A percentile compares a stretch with the other conserved stretches of the same genome.
phyloP scores from a whole-genome alignment of 2,329 filamentous ascomycete genomes.

The Colletotrichum camelliae region DNA sequence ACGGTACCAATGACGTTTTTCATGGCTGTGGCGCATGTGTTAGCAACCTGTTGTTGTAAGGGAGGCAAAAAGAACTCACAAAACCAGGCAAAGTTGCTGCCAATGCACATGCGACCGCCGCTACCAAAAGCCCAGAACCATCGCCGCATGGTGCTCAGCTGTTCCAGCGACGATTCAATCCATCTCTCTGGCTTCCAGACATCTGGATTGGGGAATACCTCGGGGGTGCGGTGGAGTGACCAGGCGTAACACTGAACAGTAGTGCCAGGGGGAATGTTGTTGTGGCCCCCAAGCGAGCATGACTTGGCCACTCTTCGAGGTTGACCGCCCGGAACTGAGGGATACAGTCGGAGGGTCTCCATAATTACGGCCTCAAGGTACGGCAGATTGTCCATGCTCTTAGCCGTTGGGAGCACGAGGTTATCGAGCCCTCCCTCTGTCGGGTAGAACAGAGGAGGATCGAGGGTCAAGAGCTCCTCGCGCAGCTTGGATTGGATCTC shows the following conservation, averaged over 20 bases:
- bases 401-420: rapidly evolving
- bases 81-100: not conserved
- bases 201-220: not conserved
- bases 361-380: not conserved
- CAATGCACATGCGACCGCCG: not conserved
- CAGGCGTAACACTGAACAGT: not conserved
- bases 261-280: not conserved
- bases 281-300: not conserved
- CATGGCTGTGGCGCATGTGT: not conserved
- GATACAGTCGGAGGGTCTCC: not conserved
- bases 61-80: not conserved
- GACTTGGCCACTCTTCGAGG: not conserved
- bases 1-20: not conserved
- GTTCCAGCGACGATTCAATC: not conserved
- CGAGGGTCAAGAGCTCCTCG: not conserved
- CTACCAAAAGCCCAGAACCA: not conserved
- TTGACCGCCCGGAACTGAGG: not conserved
- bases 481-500: not conserved
- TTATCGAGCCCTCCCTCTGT: not conserved
- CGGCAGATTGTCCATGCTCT: not conserved
- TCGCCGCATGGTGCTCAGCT: not conserved
- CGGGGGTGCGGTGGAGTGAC: not conserved
- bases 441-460: not conserved
- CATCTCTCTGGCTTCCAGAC: not conserved
- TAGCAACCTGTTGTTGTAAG: not conserved